Evolutionary conservation across 768 basidiomycete species (phyloP).

Genomic region (Tulasnella sp.): DNA sequence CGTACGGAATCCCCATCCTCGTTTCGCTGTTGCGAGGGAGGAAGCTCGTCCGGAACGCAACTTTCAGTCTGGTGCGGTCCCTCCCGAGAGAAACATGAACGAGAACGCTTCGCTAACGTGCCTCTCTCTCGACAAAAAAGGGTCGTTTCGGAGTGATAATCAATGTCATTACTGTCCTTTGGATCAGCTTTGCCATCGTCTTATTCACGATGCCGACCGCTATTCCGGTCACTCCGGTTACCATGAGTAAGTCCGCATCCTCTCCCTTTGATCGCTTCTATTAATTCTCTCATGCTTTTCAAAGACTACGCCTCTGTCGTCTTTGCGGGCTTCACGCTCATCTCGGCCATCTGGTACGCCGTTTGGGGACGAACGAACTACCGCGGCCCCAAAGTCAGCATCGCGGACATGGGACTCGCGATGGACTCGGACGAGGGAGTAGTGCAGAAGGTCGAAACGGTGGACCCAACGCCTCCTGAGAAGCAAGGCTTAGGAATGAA

Average conservation of each 20-base stretch:
- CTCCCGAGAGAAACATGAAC: background rate
- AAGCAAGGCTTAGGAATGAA: background rate
- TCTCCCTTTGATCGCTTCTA: too few species aligned
- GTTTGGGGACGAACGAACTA: constrained; percentile 24
- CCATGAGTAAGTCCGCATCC: constrained; percentile 45
- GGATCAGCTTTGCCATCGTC: constrained; percentile 58
- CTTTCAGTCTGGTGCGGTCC: constrained; percentile 38
- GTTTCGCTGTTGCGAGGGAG: constrained; percentile 49
- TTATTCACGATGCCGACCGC: constrained; percentile 66
- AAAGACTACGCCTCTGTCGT: constrained; percentile 65
- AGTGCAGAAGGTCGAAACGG: background rate
- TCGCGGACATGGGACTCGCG: constrained; percentile 15
- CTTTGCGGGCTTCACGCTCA: constrained; percentile 56
- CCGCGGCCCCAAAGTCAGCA: constrained; percentile 18
- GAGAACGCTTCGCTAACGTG: background rate
- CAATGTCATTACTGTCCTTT: constrained; percentile 53
- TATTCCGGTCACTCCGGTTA: constrained; percentile 49
- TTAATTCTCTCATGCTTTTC: background rate
- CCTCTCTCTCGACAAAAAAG: constrained; percentile 21
- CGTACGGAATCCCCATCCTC: constrained; percentile 58
- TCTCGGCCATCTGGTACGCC: constrained; percentile 58
- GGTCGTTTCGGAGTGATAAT: constrained; percentile 46
- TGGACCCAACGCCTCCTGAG: background rate
- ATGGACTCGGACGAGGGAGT: constrained; percentile 16
- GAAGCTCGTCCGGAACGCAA: constrained; percentile 46